These are phyloP conservation scores for Calocybe gangraenosa DNA, from an alignment of 768 basidiomycete genomes.

Conservation along the genomic window DNA sequence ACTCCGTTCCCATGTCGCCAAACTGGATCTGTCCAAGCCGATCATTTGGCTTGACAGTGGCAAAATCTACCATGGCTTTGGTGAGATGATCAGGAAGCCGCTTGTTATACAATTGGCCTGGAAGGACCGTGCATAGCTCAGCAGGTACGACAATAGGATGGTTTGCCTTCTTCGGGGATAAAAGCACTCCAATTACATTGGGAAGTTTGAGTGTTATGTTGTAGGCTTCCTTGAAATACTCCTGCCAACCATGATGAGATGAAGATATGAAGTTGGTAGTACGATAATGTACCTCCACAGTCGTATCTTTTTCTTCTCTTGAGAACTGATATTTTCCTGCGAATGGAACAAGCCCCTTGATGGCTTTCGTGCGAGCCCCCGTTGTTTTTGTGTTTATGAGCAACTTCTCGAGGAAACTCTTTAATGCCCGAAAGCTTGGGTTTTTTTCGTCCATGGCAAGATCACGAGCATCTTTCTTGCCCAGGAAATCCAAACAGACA, in stretches of 20 bases:
- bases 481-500: conserved; percentile 27
- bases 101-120: conserved; percentile 46
- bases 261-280: not conserved
- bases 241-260: conserved; percentile 23
- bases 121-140: conserved; percentile 41
- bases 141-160: conserved; percentile 39
- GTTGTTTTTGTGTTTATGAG: conserved; percentile 26
- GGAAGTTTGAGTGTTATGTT: conserved; percentile 30
- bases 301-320: conserved; percentile 29
- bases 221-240: conserved; percentile 33
- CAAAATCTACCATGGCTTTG: conserved; percentile 40
- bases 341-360: conserved; percentile 29
- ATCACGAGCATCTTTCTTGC: conserved; percentile 20
- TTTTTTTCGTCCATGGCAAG: conserved; percentile 22
- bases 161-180: conserved; percentile 21
- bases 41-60: conserved; percentile 40
- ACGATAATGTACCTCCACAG: conserved; percentile 32
- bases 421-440: conserved; percentile 27
- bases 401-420: conserved; percentile 33
- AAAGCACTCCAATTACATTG: conserved; percentile 32
- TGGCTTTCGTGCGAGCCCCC: conserved; percentile 15
- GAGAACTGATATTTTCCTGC: conserved; percentile 38
- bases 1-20: conserved; percentile 16
- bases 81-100: conserved; percentile 35
- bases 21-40: conserved; percentile 36